Evolutionary conservation across 1,284 basidiomycete genomes (phyloP).

Genomic region (Sporisorium graminicola): DNA sequence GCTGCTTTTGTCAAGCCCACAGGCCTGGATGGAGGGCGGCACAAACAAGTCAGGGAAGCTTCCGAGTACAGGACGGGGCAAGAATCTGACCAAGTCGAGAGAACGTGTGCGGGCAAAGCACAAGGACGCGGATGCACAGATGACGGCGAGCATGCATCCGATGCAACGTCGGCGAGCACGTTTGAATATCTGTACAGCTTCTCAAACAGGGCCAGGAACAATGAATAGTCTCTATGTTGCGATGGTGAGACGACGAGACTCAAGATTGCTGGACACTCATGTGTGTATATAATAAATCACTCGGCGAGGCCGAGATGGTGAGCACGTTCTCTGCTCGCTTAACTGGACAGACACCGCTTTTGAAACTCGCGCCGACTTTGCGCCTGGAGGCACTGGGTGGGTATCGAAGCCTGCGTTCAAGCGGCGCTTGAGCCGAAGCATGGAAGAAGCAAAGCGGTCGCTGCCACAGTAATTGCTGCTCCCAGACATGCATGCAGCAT

Average conservation of each 20-base stretch:
- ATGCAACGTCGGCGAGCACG: constrained; percentile 24
- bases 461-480: not conserved
- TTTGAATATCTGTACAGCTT: not conserved
- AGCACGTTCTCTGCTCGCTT: constrained; percentile 40
- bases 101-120: not conserved
- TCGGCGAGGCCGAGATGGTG: constrained; percentile 1
- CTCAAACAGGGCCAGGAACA: too few species aligned
- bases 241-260: too few species aligned
- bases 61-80: constrained; percentile 3
- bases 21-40: not conserved
- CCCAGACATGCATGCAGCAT: not conserved
- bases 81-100: not conserved
- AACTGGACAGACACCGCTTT: constrained; percentile 25
- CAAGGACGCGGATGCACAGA: not conserved
- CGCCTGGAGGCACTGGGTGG: not conserved
- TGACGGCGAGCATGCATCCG: not conserved
- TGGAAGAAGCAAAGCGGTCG: not conserved
- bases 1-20: not conserved
- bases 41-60: not conserved
- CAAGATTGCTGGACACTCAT: too few species aligned
- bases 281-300: too few species aligned
- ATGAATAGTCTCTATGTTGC: too few species aligned
- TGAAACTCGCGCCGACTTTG: not conserved
- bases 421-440: not conserved
- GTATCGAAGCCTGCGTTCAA: not conserved